Percentiles rank a stretch among this genome's conserved stretches.
These are phyloP conservation scores for Cornus suecica DNA, from an alignment of 148 eudicot species.

Conservation along the genomic window DNA sequence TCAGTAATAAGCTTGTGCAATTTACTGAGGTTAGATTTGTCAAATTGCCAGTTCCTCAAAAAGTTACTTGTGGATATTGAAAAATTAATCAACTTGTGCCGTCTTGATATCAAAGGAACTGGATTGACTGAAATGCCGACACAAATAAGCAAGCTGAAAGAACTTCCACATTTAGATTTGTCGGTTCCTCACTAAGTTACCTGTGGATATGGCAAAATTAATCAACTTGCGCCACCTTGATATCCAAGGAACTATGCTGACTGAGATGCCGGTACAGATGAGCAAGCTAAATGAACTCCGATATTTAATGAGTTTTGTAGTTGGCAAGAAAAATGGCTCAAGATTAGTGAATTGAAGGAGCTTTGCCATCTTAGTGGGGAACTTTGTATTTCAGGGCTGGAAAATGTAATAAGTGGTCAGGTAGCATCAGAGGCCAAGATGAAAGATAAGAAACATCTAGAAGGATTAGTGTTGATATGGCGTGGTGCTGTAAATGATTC, in stretches of 20 bases:
- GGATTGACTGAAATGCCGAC: conserved; percentile 6
- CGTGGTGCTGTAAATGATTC: neutral
- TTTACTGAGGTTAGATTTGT: conserved; percentile 1
- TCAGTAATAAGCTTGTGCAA: neutral
- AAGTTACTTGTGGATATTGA: neutral
- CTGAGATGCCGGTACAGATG: no score
- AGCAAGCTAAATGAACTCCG: no score
- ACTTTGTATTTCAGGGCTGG: neutral
- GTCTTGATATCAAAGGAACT: conserved; percentile 7
- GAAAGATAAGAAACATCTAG: conserved; percentile 4
- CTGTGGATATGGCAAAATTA: no score
- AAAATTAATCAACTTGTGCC: neutral
- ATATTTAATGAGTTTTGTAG: no score
- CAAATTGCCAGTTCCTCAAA: neutral
- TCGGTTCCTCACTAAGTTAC: no score
- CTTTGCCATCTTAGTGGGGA: conserved; percentile 1
- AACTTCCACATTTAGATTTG: no score
- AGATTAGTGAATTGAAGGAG: conserved; percentile 4
- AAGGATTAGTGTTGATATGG: neutral
- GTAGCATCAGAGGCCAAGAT: conserved; percentile 14
- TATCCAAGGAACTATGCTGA: no score
- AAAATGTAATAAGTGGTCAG: neutral
- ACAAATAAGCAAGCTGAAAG: neutral
- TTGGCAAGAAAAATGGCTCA: no score
- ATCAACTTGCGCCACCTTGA: no score